Evolutionary conservation across 768 basidiomycete genomes (phyloP), one percentile per base, ranked within the genome.

Genomic region (Terana coerulea): DNA sequence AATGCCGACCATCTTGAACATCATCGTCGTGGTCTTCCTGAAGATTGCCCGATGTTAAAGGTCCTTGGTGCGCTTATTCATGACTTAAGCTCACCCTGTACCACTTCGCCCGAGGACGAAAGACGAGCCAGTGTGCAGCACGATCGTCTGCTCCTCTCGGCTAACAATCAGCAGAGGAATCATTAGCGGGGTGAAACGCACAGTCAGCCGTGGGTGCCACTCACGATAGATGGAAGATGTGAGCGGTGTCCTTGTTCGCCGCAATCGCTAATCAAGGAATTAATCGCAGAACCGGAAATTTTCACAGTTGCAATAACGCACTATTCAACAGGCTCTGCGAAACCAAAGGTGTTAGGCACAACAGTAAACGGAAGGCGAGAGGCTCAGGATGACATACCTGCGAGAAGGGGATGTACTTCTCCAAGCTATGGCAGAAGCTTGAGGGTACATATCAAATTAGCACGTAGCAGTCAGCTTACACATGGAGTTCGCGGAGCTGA

Each of bases 51-150:
- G 19, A 7, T 22, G 5, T 4, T 21, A 26, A n/a, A 43, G 10
- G n/a, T n/a, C n/a, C n/a, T n/a, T n/a, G n/a, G 19, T 45, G 17
- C 14, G 5, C 24, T 8, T 34, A 11, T 34, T 5, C 7, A 30
- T n/a, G 24, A 19, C 2, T 29, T 14, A 30, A 4, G 17, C 51
- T 12, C 33, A 47, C 83, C 84, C 84, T 0, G 84, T 86, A 11
- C 84, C 84, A 60, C 83, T 85, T 22, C 84, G 70, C 0, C 84
- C 57, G 10, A 55, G n/a, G 35, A 86, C 83, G 62, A 80, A 85
- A 54, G 80, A 84, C 0, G 84, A 83, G 14, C 73, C 64, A 0
- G 67, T 68, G 55, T 84, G 76, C 40, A 83, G 75, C 17, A 84
- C 75, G 11, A 86, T 83, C 54, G 64, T 69, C 55, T 73, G 75